Base-by-base conservation (phyloP, 2,329 filamentous ascomycete genomes). In the Botryotinia convoluta region DNA sequence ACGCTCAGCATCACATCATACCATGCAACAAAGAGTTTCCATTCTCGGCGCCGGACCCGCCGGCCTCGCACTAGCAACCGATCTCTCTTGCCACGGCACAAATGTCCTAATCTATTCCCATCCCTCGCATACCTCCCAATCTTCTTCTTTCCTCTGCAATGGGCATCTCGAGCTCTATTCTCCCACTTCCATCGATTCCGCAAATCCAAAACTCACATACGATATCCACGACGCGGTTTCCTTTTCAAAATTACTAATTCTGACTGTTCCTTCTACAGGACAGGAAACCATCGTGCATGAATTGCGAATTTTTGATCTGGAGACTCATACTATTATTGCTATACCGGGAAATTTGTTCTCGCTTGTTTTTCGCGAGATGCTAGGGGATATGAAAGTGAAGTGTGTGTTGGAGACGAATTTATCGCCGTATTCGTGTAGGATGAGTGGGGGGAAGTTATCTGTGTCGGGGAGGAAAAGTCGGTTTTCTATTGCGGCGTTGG, bases 211-310 rank as follows among this genome's bases (percentile, higher is more conserved):
- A n/a, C 42, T 75, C 18, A 73, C 74, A 8, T 69, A 39, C 18
- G 68, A 72, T 29, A 75, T 75, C 57, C 44, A 39, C 5, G 74
- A 73, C 8, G 68, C 59, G 1, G 59, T 75, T 20, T 59, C 42
- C 9, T 75, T 75, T 42, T 74, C 74, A 0, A 72, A 72, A 60
- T 71, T 74, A 20, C 57, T 75, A 8, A 74, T 75, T 20, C 26
- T 75, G 8, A 74, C 74, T 2, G 74, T 75, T 6, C 74, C 74
- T 2, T 75, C 74, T 12, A 75, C 74, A 14, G 74, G 74, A 35
- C 74, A 75, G 26, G 54, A 63, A 54, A 74, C 72, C 1, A 42
- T 75, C 1, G 26, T 75, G 7, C 0, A 51, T 7, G 74, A 74
- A 39, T 51, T 75, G 32, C 72, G 72, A 18, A 32, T 4, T 7